Evolutionary conservation across 78 protist genomes (phyloP).

Genomic region (Creolimax fragrantissima): DNA sequence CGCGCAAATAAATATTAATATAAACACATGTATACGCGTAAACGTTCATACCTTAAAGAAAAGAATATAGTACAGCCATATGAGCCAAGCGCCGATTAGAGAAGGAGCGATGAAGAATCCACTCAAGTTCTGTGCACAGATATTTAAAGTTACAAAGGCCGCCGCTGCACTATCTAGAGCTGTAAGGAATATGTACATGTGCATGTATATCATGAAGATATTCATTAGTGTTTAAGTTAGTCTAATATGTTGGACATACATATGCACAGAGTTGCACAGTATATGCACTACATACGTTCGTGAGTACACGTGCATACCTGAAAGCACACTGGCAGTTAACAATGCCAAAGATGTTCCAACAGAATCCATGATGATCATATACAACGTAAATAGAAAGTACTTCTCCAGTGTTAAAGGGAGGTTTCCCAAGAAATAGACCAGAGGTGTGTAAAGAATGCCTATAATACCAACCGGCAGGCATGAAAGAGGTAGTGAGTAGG

Average conservation of each 20-base stretch:
- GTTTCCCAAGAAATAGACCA: neutral
- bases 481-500: no score
- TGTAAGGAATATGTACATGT: neutral
- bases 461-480: no score
- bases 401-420: neutral
- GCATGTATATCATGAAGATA: neutral
- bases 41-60: neutral
- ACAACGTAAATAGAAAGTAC: neutral
- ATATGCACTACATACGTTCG: neutral
- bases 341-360: neutral
- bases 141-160: neutral
- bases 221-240: no score
- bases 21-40: neutral
- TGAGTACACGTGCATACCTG: neutral
- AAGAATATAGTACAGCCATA: neutral
- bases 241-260: no score
- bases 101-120: neutral
- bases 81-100: neutral
- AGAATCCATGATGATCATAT: neutral
- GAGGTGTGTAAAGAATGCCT: slow-evolving; percentile 5
- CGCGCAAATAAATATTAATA: neutral
- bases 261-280: no score
- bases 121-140: neutral
- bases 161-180: neutral
- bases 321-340: neutral